Evolutionary conservation across 306 rosid species (phyloP).

Genomic region (Echinosophora koreensis): DNA sequence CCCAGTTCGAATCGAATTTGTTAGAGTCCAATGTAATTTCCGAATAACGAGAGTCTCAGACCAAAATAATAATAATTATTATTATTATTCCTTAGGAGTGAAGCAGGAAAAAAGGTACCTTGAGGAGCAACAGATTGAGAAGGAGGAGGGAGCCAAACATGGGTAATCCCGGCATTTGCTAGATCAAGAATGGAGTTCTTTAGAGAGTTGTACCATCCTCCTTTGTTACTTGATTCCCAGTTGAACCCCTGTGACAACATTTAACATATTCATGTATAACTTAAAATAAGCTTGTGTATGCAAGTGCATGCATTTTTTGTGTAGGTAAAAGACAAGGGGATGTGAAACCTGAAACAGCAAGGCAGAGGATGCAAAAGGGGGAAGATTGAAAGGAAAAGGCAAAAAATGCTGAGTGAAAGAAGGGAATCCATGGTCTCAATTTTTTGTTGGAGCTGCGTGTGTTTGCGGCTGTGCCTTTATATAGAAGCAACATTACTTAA

Average conservation of each 20-base stretch:
- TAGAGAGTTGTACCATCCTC: constrained; percentile 79
- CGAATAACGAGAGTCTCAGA: too few species aligned
- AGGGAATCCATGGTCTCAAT: constrained; percentile 49
- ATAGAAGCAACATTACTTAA: constrained; percentile 4
- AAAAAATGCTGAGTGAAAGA: constrained; percentile 38
- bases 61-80: too few species aligned
- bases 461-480: constrained; percentile 33
- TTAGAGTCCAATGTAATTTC: too few species aligned
- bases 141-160: constrained; percentile 96
- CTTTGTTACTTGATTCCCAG: constrained; percentile 80
- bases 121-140: constrained; percentile 65
- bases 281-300: neutral
- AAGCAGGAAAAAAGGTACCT: constrained; percentile 46
- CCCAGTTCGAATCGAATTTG: too few species aligned
- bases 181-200: constrained; percentile 67
- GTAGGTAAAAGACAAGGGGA: neutral
- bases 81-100: neutral
- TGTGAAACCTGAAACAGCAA: constrained; percentile 73
- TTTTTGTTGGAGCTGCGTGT: constrained; percentile 27
- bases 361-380: constrained; percentile 56
- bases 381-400: constrained; percentile 53
- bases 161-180: constrained; percentile 68
- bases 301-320: neutral
- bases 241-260: constrained; percentile 71
- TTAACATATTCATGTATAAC: neutral